phyloP scores from a whole-genome alignment of 257 asterid species.

The Mitragyna speciosa region DNA sequence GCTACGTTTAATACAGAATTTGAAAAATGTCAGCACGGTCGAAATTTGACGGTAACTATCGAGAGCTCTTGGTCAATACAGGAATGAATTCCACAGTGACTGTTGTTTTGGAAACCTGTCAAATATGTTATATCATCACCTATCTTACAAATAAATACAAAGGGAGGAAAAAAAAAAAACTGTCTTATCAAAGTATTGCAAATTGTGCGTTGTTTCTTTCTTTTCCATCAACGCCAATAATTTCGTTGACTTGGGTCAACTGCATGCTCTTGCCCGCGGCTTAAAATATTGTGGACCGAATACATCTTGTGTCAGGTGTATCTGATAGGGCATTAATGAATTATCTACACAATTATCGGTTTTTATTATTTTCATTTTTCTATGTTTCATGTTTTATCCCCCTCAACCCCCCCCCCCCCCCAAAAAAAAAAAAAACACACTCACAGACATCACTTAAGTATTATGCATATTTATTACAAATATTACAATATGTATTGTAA shows the following conservation, averaged over 20 bases:
- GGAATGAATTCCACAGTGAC: not conserved
- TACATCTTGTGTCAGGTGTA: no score
- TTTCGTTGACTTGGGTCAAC: constrained; percentile 14
- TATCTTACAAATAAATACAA: not conserved
- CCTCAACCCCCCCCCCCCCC: no score
- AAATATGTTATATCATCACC: no score
- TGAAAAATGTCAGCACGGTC: not conserved
- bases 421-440: no score
- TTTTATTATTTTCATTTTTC: no score
- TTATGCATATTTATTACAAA: no score
- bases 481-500: no score
- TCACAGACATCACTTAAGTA: no score
- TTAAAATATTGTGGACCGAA: not conserved
- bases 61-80: not conserved
- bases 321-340: no score
- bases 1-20: not conserved
- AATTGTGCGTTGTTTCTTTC: not conserved
- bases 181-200: not conserved
- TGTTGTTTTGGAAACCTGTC: constrained; percentile 8
- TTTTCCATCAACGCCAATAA: not conserved
- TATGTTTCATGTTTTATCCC: no score
- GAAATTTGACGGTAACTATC: not conserved
- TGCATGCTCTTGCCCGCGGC: not conserved
- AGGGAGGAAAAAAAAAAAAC: not conserved
- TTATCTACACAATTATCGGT: no score